Conservation (phyloP, 306 rosid genomes). For the Sicyos edulis region DNA sequence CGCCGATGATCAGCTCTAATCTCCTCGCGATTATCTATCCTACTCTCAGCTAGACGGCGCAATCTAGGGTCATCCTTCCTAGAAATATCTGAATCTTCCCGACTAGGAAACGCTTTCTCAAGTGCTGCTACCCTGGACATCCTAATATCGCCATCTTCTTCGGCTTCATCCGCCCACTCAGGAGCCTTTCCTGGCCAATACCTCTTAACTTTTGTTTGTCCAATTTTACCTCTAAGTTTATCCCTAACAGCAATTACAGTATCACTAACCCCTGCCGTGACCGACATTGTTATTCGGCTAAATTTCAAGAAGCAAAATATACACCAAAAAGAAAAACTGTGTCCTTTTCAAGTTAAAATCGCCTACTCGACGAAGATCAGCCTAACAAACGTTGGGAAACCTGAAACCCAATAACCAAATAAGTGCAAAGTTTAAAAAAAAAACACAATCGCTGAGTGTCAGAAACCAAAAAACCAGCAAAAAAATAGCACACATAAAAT, state of each 20-base stretch:
- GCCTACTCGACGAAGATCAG: neutral
- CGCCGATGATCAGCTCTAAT: constrained; percentile 88
- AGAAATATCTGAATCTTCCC: constrained; percentile 40
- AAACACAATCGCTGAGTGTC: neutral
- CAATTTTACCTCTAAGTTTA: constrained; percentile 89
- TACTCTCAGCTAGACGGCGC: constrained; percentile 68
- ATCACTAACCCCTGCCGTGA: constrained; percentile 96
- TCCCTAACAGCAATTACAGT: constrained; percentile 76
- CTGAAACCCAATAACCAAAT: constrained; percentile 10
- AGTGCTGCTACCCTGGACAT: constrained; percentile 50
- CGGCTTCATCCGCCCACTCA: constrained; percentile 80
- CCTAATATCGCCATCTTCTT: constrained; percentile 65
- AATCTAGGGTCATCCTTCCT: constrained; percentile 76
- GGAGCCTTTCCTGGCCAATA: constrained; percentile 99
- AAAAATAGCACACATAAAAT: neutral
- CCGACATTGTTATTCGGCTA: constrained; percentile 52
- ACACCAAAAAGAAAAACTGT: neutral
- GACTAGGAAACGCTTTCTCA: constrained; percentile 67
- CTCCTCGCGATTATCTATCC: constrained; percentile 82
- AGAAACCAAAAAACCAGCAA: neutral
- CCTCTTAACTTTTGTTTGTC: constrained; percentile 78
- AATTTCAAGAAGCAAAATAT: neutral
- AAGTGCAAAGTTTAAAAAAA: neutral
- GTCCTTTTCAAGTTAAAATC: neutral
- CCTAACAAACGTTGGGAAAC: neutral